Evolutionary conservation across 495 filamentous ascomycete species (phyloP).

Genomic region (Pyrenopolyporus hunteri): DNA sequence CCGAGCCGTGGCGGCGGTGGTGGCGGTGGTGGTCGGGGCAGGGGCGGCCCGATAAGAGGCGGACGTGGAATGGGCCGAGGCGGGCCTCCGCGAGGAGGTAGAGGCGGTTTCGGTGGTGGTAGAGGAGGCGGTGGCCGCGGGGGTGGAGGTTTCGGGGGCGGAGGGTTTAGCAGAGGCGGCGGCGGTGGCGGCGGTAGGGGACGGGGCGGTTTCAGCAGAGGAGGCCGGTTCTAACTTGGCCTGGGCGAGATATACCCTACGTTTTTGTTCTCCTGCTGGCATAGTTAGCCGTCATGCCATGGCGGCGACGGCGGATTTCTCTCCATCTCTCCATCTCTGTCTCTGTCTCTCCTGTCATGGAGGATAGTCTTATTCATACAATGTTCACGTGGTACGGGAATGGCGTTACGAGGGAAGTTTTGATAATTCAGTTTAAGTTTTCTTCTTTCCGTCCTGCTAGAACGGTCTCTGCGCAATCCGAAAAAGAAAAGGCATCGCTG

Average conservation of each 20-base stretch:
- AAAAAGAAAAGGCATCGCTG: not conserved
- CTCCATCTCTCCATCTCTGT: not conserved
- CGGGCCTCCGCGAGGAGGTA: conserved; percentile 28
- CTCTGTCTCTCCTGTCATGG: not conserved
- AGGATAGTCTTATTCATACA: conserved; percentile 2
- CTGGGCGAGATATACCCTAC: not conserved
- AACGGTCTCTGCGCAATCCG: not conserved
- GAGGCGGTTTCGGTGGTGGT: conserved; percentile 36
- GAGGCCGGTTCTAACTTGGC: conserved; percentile 32
- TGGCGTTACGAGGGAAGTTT: conserved; percentile 36
- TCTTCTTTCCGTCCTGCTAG: not conserved
- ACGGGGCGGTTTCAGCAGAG: conserved; percentile 5
- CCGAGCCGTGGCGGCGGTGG: conserved; percentile 54
- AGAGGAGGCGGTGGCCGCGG: conserved; percentile 39
- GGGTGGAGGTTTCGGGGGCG: conserved; percentile 28
- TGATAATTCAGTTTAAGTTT: conserved; percentile 5
- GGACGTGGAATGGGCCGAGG: conserved; percentile 40
- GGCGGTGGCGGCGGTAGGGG: not conserved
- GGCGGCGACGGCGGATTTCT: not conserved
- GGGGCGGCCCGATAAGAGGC: conserved; percentile 53
- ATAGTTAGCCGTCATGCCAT: not conserved
- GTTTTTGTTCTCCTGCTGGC: not conserved
- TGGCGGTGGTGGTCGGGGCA: conserved; percentile 39
- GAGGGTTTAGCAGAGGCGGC: conserved; percentile 37
- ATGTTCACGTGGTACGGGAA: conserved; percentile 33